Evolutionary conservation across 164 flowering plant genomes (phyloP), one percentile per base, ranked within the genome.

Genomic region (Umbilicus rupestris): DNA sequence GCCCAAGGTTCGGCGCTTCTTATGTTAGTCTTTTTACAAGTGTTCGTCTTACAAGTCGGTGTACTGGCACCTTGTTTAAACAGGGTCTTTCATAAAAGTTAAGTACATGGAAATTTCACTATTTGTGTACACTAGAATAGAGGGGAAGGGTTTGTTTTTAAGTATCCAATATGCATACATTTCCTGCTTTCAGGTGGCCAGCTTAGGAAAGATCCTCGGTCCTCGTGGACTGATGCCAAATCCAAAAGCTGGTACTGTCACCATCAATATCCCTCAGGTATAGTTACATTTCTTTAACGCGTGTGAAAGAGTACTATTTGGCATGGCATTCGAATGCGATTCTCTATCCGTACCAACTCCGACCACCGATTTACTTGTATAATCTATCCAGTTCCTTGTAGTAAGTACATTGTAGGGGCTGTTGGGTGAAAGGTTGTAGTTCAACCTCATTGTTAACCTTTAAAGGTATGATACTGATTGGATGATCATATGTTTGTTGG

Each of bases 211-310:
- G 75, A 79, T 94, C 72, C 78, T 94, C 73, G 99, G 99, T 70
- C 99, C 99, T n/a, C 77, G 99, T 67, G 99, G 99, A 58, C 96
- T 94, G 41, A 91, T 94, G 99, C 99, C 99, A 71, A 94, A 85
- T 81, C 99, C 97, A 33, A 94, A 94, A 81, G 97, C 97, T 77
- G 99, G 99, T 42, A 94, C 99, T 22, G 97, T 94, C 44, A 76
- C 97, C 49, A 68, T 88, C 42, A 87, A 88, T 68, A 83, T 91
- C 69, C 82, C 93, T 71, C 99, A 88, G 99, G 99, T 94, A 77
- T 50, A 74, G 22, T 31, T 19, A 60, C 8, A 29, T 30, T 9
- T 33, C 11, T 2, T 39, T 63, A 62, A 30, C 12, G n/a, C n/a
- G n/a, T 31, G 20, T 30, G 30, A 24, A 26, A 30, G 10, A 14